Evolutionary conservation across 345 rosid species (phyloP).

Genomic region (Populus alba): DNA sequence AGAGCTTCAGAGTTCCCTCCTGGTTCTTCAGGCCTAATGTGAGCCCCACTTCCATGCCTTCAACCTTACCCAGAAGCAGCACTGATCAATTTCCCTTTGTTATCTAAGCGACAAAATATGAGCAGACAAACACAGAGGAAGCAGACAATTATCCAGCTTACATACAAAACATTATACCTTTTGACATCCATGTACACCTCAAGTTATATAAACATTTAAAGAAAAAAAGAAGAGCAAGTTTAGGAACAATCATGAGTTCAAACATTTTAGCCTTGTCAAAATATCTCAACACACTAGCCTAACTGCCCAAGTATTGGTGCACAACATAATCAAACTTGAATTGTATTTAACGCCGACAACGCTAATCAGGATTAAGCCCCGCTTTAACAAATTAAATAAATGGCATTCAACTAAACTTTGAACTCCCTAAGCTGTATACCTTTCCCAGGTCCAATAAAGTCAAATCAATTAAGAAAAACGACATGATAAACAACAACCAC

Average conservation of each 20-base stretch:
- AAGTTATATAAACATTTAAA: background rate
- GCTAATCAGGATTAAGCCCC: background rate
- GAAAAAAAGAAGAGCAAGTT: background rate
- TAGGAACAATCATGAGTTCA: background rate
- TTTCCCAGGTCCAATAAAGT: too few species aligned
- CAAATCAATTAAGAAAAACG: background rate
- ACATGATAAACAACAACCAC: background rate
- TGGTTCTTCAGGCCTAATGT: conserved; percentile 73
- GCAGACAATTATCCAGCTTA: background rate
- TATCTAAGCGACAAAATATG: conserved; percentile 24
- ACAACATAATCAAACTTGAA: background rate
- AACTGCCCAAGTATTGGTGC: background rate
- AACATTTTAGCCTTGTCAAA: background rate
- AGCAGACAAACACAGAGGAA: conserved; percentile 21
- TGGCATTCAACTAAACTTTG: background rate
- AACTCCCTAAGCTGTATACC: too few species aligned
- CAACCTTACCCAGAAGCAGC: conserved; percentile 74
- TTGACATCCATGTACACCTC: background rate
- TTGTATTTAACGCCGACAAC: background rate
- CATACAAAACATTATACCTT: background rate
- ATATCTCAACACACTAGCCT: background rate
- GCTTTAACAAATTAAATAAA: background rate
- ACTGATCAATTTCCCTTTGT: conserved; percentile 46
- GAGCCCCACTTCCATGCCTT: conserved; percentile 96
- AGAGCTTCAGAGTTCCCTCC: conserved; percentile 68